These are phyloP conservation scores for Cerrena zonata DNA, from an alignment of 1,284 basidiomycete genomes.

Conservation along the genomic window DNA sequence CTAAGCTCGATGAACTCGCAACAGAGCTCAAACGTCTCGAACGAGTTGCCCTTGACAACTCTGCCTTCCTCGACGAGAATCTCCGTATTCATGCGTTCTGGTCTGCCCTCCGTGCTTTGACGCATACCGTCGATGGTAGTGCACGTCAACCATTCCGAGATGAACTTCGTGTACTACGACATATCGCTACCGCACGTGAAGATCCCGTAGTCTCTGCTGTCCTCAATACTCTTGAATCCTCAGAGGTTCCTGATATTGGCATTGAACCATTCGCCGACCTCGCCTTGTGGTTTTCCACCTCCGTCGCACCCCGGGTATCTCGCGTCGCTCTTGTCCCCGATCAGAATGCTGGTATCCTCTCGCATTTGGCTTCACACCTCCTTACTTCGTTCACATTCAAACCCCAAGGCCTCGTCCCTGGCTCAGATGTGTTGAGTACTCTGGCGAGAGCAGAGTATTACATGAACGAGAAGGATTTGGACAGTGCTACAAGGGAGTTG, in stretches of 20 bases:
- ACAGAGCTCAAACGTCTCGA: constrained; percentile 88
- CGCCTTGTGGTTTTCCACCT: constrained; percentile 82
- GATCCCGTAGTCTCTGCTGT: constrained; percentile 64
- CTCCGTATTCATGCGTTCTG: constrained; percentile 79
- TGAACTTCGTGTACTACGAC: constrained; percentile 78
- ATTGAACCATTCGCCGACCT: constrained; percentile 88
- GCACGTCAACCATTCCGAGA: constrained; percentile 80
- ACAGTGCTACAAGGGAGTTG: constrained; percentile 84
- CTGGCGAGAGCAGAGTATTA: constrained; percentile 87
- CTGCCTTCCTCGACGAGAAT: constrained; percentile 83
- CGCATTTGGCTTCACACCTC: constrained; percentile 78
- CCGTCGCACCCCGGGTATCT: constrained; percentile 80
- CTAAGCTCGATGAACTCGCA: constrained; percentile 90
- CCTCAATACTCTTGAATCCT: constrained; percentile 68
- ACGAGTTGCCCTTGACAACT: constrained; percentile 86
- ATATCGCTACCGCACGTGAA: constrained; percentile 66
- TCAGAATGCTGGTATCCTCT: constrained; percentile 79
- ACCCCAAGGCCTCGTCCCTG: constrained; percentile 68
- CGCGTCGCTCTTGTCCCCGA: constrained; percentile 89
- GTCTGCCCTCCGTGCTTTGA: constrained; percentile 65
- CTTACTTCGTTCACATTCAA: constrained; percentile 78
- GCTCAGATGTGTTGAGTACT: constrained; percentile 81
- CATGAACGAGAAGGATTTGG: constrained; percentile 88
- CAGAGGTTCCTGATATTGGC: constrained; percentile 77
- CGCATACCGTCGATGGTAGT: constrained; percentile 48